Percentiles rank a stretch among this genome's conserved stretches.
Conservation (phyloP, 2,329 filamentous ascomycete genomes). For the Trichoderma semiorbis region DNA sequence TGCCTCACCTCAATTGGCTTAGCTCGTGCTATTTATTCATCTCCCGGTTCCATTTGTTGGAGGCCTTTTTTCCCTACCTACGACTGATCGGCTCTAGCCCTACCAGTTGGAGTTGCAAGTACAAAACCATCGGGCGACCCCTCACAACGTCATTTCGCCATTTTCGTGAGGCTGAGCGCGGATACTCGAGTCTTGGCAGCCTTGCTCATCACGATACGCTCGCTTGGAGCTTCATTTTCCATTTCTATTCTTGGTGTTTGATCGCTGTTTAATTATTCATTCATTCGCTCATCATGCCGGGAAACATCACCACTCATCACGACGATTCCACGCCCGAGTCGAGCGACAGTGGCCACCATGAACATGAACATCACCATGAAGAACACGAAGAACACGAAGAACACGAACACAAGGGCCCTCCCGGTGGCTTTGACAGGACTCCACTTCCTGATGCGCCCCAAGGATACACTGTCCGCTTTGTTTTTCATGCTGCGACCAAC, state of each 20-base stretch:
- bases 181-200: constrained; percentile 12
- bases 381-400: constrained; percentile 19
- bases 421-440: constrained; percentile 76
- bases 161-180: constrained; percentile 1
- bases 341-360: background rate
- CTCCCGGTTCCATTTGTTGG: background rate
- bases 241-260: background rate
- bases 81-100: background rate
- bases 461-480: constrained; percentile 82
- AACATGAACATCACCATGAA: constrained; percentile 20
- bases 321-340: constrained; percentile 11
- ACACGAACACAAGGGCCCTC: constrained; percentile 43
- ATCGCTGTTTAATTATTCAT: background rate
- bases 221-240: background rate
- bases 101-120: background rate
- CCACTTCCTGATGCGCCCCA: constrained; percentile 70
- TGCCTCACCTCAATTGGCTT: background rate
- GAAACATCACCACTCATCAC: constrained; percentile 3
- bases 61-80: background rate
- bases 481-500: constrained; percentile 75
- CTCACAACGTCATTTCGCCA: constrained; percentile 8
- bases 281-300: background rate
- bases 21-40: background rate
- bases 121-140: constrained; percentile 2
- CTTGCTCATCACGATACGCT: background rate